Conservation (phyloP, 2,329 filamentous ascomycete genomes). For the Fusarium subglutinans region DNA sequence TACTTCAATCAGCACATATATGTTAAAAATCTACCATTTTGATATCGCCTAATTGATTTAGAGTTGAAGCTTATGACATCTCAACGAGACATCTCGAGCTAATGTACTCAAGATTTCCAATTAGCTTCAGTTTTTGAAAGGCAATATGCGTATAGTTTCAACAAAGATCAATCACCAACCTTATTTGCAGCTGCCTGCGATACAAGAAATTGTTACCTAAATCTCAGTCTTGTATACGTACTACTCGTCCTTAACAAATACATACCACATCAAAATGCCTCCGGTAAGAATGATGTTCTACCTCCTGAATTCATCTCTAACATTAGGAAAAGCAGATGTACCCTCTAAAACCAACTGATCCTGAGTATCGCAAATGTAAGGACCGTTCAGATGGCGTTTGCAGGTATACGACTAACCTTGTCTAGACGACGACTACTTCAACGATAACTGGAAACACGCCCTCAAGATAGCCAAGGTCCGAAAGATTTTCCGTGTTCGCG, state of each 20-base stretch:
- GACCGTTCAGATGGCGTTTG: no score
- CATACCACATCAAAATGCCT: neutral
- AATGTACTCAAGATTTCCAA: accelerated
- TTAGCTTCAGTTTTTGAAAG: neutral
- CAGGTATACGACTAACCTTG: neutral
- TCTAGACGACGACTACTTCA: neutral
- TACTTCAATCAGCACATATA: no score
- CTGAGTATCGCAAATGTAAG: neutral
- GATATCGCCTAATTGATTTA: no score
- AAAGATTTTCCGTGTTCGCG: neutral
- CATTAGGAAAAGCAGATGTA: neutral
- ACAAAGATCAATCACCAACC: neutral
- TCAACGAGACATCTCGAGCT: accelerated
- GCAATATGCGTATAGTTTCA: neutral
- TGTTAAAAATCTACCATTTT: accelerated
- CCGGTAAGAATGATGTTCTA: neutral
- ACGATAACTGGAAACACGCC: neutral
- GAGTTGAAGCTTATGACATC: neutral
- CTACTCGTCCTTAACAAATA: neutral
- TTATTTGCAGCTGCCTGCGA: no score
- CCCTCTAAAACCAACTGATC: neutral
- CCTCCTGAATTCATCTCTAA: accelerated
- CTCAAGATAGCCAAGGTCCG: neutral
- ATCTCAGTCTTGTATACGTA: neutral
- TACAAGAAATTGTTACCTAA: no score